Percentiles rank a stretch among this genome's conserved stretches.
phyloP scores from a whole-genome alignment of 2,329 filamentous ascomycete species.

The Cladosporium sp. region DNA sequence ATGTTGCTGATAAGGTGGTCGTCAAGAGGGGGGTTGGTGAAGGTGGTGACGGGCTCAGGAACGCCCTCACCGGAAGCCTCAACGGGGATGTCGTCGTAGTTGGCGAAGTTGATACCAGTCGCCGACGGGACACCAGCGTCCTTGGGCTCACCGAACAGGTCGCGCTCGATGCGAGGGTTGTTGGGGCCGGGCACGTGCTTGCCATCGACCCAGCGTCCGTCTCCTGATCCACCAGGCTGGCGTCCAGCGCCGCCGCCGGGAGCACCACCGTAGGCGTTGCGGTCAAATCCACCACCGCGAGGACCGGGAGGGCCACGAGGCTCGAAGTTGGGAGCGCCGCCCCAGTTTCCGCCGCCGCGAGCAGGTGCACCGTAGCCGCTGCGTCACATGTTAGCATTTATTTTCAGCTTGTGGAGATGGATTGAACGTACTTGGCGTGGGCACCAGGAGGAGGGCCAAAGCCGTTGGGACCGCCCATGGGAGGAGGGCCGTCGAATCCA shows the following conservation, averaged over 20 bases:
- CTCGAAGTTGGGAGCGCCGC: constrained; percentile 58
- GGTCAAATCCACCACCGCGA: constrained; percentile 52
- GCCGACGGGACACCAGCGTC: constrained; percentile 87
- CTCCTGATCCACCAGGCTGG: constrained; percentile 78
- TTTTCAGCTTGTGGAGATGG: background rate
- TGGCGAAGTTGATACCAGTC: constrained; percentile 99
- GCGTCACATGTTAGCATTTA: constrained; percentile 28
- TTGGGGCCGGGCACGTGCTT: constrained; percentile 90
- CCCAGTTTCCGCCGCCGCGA: constrained; percentile 51
- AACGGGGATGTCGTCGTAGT: constrained; percentile 99
- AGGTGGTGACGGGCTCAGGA: constrained; percentile 84
- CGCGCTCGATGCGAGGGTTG: constrained; percentile 88
- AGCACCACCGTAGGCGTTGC: constrained; percentile 60
- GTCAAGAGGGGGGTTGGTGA: constrained; percentile 93
- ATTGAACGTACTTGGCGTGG: constrained; percentile 53
- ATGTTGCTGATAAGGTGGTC: constrained; percentile 94
- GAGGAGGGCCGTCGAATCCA: constrained; percentile 55
- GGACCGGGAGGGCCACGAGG: constrained; percentile 41
- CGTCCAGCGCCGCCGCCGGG: constrained; percentile 56
- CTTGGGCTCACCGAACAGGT: constrained; percentile 88
- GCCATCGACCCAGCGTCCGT: constrained; percentile 94
- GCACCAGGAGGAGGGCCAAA: constrained; percentile 67
- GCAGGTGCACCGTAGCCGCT: constrained; percentile 51
- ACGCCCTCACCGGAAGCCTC: constrained; percentile 94
- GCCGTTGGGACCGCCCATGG: constrained; percentile 57